Evolutionary conservation across 2,329 filamentous ascomycete species (phyloP), one percentile per base, ranked within the genome.

Genomic region (Sphaerulina musiva): DNA sequence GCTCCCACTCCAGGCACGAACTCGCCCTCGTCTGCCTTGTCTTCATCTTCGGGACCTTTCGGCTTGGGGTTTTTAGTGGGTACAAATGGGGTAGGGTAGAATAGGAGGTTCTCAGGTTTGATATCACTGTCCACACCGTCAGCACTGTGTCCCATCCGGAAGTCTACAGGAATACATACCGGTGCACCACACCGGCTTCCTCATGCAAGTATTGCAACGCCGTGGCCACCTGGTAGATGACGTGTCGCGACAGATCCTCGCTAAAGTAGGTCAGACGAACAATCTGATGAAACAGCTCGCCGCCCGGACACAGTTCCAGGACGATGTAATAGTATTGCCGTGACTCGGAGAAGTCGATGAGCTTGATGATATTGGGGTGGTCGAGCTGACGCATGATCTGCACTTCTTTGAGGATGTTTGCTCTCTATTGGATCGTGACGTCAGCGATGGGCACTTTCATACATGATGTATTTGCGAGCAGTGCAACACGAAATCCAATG

Each of bases 221-320:
- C 64, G 95, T 84, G n/a, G 93, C 93, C 12, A 98, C 93, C 69
- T 97, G 92, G 3, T 84, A 77, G 64, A 98, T 98, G 66, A 97
- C 92, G 70, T 97, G 93, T 62, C 93, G 81, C 50, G 91, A 95
- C 1, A 98, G 78, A 46, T 96, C 86, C 71, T 98, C 93, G 75
- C 92, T 97, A 70, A 98, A 98, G 71, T 97, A 98, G 11, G 93
- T 98, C 69, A 98, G 82, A 62, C 92, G 87, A 48, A 98, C 93
- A 64, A 98, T 97, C 70, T 97, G 92, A 71, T 98, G 93, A 78
- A 98, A 98, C 9, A 98, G 78, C 74, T 98, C 93, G 68, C 93
- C 93, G 55, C 93, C 93, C 0, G 91, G 90, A 54, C 92, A 95
- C 42, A 97, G 80, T 73, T 98, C 93, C 40, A 98, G 82, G 42